Evolutionary conservation across 176 grass and related monocot genomes (phyloP), one percentile per base, ranked within the genome.

Genomic region (Ananas comosus): DNA sequence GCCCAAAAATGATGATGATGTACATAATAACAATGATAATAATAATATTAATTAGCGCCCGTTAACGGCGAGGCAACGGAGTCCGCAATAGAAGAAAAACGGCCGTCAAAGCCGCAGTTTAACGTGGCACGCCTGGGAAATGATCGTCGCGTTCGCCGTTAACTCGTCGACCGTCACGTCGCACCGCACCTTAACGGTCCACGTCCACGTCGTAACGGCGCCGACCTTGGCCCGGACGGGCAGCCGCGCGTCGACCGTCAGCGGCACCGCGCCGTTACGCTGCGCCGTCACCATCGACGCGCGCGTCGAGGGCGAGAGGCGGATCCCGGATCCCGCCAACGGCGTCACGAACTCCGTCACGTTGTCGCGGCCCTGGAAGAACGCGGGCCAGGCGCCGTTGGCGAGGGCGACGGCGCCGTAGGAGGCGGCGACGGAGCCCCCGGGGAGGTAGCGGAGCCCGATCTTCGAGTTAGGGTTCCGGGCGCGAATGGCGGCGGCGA

Each of bases 201-300:
- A 18, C 29, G 79, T 74, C 89, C 93, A 90, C 28, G 81, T 87
- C 49, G 11, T 85, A n/a, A 90, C 13, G 12, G 13, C 11, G 12
- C 88, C 84, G 33, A 87, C 25, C 77, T 77, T 81, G 22, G 92
- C 65, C 72, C 70, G 66, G 65, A 85, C 82, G 21, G 93, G 89
- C 64, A 97, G 79, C 13, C 76, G 59, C 24, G 85, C 13, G 51
- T 83, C 71, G 11, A 97, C 56, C 28, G 76, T 72, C 50, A 97
- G 77, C 53, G 79, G 82, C 54, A 97, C 89, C 48, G 70, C 78
- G 10, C 82, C 49, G 65, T 74, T 65, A 51, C 65, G 67, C 74
- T 70, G 75, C 63, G 84, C 81, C 67, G 83, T 73, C 5, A 79
- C 79, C 67, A 92, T 74, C 49, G 81, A 51, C 21, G 71, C 67